Evolutionary conservation across 2,329 filamentous ascomycete species (phyloP), one percentile per base, ranked within the genome.

Genomic region (Neopestalotiopsis sp.): DNA sequence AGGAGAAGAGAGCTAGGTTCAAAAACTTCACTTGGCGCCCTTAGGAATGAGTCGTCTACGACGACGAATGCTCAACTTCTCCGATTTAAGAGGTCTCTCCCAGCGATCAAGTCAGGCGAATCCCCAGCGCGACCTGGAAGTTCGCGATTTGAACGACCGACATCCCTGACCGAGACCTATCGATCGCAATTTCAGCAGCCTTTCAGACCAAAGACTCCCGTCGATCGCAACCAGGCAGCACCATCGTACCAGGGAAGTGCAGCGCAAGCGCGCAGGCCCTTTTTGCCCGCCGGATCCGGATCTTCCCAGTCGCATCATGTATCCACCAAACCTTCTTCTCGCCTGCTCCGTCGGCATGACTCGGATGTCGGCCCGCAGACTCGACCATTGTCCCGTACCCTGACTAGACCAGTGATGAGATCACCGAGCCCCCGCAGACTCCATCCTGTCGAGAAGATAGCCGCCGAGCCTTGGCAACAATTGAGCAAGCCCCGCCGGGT

Each of bases 221-320:
- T 91, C 9, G 92, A 94, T 69, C 87, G 89, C 34, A 79, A 79
- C 67, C 84, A 88, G 14, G 80, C 84, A 4, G 77, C 81, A 49
- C 80, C 84, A 4, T 76, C 81, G 45, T 80, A 83, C 40, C 88
- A 89, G 69, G 87, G 84, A 71, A 81, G 85, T 68, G 84, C 83
- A 69, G 81, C 85, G n/a, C 81, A 84, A 70, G 78, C 82, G 28
- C 85, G 89, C 71, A 91, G 90, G 79, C 94, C 95, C 7, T 97
- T 97, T 76, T 81, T 97, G 60, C 93, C 94, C 38, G 91, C 93
- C 57, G 94, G 94, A 40, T 87, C 87, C 38, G 91, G 92, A 13
- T 88, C 89, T 71, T 87, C 89, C 28, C 92, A 94, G 77, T 94
- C 93, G 12, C 92, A 97, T 72, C 92, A 97, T 81, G 85, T 92